Base-by-base conservation (phyloP, 1,139 yeast genomes). In the Geotrichum bryndzae region DNA sequence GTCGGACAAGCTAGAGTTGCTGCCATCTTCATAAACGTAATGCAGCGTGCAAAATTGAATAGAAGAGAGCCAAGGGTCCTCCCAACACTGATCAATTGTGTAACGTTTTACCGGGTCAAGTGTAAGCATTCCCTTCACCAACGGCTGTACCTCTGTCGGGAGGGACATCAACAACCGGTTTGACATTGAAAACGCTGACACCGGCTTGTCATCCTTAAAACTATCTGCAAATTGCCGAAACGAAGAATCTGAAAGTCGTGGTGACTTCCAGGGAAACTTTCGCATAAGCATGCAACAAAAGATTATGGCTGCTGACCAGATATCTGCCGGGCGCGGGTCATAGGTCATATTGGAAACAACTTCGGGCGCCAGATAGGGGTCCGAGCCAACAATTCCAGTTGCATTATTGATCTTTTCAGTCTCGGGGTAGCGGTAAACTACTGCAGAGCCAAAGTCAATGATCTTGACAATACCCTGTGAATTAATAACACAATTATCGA, bases 181-280 rank as follows among this genome's bases (percentile, higher is more conserved):
- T 25, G 56, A 13, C 33, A 15, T 25, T 53, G 66, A 41, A 11
- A 53, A 29, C 35, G 63, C 25, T 6, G 58, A 56, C 8, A 51
- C 27, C 18, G 48, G 50, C 27, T 41, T 29, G 6, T 15, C 41
- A 45, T 7, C 22, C 59, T 62, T 51, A 75, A 27, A 78, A 63
- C 77, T 75, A 58, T 79, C 79, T 0, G 81, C 76, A 67, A 76
- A 77, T 54, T 71, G 67, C 73, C 88, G 88, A 76, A 90, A 92
- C 66, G 96, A 88, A 68, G 87, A 84, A 74, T 92, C 98, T 53
- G 86, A 79, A 63, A 87, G 76, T 70, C 90, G 88, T 18, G 98
- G 97, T 11, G 92, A 91, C 73, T 90, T 91, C 98, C 98, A 91
- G 10, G 98, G 97, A 76, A 92, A 92, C 74, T 92, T 88, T 74